These are phyloP conservation scores for Echites panduratus DNA, from an alignment of 257 asterid species.

Conservation along the genomic window DNA sequence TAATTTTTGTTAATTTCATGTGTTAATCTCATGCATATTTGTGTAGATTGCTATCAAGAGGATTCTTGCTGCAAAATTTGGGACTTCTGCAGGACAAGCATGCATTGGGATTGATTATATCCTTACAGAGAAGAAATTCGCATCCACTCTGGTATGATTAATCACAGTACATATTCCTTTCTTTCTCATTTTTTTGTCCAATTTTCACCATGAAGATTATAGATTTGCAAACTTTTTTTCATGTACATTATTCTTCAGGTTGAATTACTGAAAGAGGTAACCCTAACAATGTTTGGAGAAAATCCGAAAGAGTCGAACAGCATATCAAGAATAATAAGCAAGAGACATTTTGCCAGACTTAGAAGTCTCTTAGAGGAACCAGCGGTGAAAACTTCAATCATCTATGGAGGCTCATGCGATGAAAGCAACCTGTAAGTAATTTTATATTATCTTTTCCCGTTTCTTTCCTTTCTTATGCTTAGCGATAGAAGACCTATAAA, in stretches of 20 bases:
- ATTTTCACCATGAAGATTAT: neutral
- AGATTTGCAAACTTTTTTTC: neutral
- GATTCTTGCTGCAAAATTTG: conserved; percentile 63
- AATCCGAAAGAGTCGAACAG: conserved; percentile 37
- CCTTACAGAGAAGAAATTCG: conserved; percentile 48
- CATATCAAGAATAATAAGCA: conserved; percentile 52
- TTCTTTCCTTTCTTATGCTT: too few relatives aligned
- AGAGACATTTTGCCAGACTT: conserved; percentile 43
- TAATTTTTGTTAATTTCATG: too few relatives aligned
- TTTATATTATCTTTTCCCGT: neutral
- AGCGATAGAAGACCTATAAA: too few relatives aligned
- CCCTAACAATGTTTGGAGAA: conserved; percentile 46
- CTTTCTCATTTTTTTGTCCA: neutral
- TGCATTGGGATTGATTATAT: conserved; percentile 73
- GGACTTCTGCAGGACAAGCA: conserved; percentile 82
- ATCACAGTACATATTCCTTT: neutral
- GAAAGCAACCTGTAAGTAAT: conserved; percentile 54
- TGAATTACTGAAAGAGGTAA: conserved; percentile 36
- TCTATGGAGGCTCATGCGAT: conserved; percentile 57
- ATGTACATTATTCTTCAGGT: conserved; percentile 28
- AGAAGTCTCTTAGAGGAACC: conserved; percentile 45
- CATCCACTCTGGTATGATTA: conserved; percentile 44
- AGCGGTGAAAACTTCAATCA: conserved; percentile 38
- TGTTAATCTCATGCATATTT: too few relatives aligned
- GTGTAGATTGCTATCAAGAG: conserved; percentile 57